A percentile compares a stretch with the other conserved stretches of the same genome.
Evolutionary conservation across 2,329 filamentous ascomycete genomes (phyloP).

Genomic region (Neopestalotiopsis rosae): DNA sequence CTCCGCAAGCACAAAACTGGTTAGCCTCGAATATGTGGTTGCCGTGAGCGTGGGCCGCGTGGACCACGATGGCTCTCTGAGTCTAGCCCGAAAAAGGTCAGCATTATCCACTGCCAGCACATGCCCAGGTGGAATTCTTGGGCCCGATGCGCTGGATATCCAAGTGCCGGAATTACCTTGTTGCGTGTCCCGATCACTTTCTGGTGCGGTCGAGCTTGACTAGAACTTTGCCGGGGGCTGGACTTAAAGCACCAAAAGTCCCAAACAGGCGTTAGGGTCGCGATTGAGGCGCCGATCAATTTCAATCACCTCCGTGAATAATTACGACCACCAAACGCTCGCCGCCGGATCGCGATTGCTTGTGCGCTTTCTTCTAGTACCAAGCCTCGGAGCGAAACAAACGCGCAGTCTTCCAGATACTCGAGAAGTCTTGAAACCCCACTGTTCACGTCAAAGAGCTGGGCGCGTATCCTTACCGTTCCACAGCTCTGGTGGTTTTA

Average conservation of each 20-base stretch:
- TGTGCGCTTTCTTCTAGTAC: not conserved
- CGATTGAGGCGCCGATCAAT: not conserved
- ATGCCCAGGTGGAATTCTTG: not conserved
- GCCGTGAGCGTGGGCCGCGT: not conserved
- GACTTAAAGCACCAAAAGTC: not conserved
- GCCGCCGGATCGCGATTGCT: not conserved
- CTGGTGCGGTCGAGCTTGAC: not conserved
- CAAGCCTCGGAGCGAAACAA: not conserved
- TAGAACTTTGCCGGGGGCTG: no score
- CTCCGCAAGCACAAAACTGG: not conserved
- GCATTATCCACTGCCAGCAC: not conserved
- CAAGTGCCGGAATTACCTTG: not conserved
- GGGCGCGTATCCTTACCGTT: not conserved
- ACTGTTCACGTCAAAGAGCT: not conserved
- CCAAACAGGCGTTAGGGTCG: slow-evolving; percentile 2
- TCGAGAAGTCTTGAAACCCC: not conserved
- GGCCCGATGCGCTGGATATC: not conserved
- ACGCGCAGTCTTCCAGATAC: not conserved
- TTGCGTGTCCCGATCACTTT: not conserved
- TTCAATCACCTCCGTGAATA: not conserved
- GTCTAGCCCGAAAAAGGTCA: not conserved
- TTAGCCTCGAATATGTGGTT: not conserved
- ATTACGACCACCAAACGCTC: not conserved
- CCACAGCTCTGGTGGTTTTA: not conserved
- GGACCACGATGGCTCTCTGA: not conserved